Percentiles rank a stretch among this genome's conserved stretches.
Evolutionary conservation across 2,329 filamentous ascomycete species (phyloP).

Genomic region (Talaromyces albobiverticillius): DNA sequence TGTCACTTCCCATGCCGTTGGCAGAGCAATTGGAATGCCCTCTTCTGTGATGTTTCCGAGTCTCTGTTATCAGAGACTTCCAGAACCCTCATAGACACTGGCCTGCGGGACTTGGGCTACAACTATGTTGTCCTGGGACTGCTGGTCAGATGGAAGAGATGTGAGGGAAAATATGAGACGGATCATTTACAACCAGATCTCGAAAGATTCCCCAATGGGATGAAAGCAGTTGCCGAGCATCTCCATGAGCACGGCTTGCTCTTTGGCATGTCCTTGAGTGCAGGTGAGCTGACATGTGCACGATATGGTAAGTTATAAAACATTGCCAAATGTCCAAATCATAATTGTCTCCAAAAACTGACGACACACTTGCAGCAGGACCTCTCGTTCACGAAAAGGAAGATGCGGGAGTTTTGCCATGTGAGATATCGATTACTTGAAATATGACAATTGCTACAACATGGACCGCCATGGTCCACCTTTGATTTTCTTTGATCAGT

Average conservation of each 20-base stretch:
- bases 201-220: constrained; percentile 43
- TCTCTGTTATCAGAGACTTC: constrained; percentile 48
- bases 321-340: background rate
- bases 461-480: constrained; percentile 2
- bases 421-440: constrained; percentile 49
- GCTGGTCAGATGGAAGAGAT: constrained; percentile 46
- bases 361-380: background rate
- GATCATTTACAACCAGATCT: constrained; percentile 10
- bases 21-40: constrained; percentile 49
- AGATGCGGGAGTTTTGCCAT: constrained; percentile 37
- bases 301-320: background rate
- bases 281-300: constrained; percentile 36
- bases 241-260: constrained; percentile 39
- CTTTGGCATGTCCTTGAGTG: constrained; percentile 48
- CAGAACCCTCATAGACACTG: constrained; percentile 41
- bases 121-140: constrained; percentile 45
- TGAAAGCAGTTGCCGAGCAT: constrained; percentile 41
- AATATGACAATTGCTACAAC: constrained; percentile 44
- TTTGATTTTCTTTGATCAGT: constrained; percentile 37
- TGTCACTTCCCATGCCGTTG: background rate
- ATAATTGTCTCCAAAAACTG: background rate
- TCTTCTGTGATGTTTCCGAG: constrained; percentile 49
- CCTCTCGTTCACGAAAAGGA: constrained; percentile 36
- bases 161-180: constrained; percentile 39
- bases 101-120: constrained; percentile 39